Evolutionary conservation across 1,284 basidiomycete species (phyloP).

Genomic region (Somion occarium): DNA sequence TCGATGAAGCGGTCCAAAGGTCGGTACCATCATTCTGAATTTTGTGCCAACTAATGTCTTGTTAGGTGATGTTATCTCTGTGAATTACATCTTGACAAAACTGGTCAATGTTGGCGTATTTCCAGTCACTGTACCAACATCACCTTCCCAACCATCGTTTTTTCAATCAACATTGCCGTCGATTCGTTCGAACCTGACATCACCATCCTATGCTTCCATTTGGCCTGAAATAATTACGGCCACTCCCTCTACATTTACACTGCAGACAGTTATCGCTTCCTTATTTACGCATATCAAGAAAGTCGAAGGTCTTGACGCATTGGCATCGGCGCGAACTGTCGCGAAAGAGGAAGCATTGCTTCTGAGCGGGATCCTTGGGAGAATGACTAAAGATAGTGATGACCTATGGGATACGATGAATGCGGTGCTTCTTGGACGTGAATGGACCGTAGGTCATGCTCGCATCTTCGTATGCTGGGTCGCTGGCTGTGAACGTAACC

Average conservation of each 20-base stretch:
- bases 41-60: neutral
- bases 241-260: constrained; percentile 46
- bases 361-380: constrained; percentile 46
- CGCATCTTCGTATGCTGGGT: constrained; percentile 67
- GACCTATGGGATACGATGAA: constrained; percentile 51
- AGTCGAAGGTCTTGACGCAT: constrained; percentile 29
- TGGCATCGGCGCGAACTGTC: constrained; percentile 31
- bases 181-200: constrained; percentile 40
- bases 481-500: constrained; percentile 30
- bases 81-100: constrained; percentile 58
- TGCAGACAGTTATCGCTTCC: constrained; percentile 56
- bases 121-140: constrained; percentile 38
- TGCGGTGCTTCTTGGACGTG: constrained; percentile 46
- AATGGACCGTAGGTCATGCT: constrained; percentile 55
- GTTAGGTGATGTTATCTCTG: constrained; percentile 28
- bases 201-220: constrained; percentile 35
- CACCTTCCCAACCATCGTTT: constrained; percentile 61
- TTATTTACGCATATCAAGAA: constrained; percentile 44
- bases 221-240: constrained; percentile 48
- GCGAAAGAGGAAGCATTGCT: constrained; percentile 51
- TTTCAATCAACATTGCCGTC: constrained; percentile 44
- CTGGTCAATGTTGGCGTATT: constrained; percentile 64
- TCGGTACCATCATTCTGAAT: constrained; percentile 12
- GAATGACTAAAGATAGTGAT: constrained; percentile 33
- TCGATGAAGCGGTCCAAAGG: constrained; percentile 27